A percentile compares a stretch with the other conserved stretches of the same genome.
phyloP scores from a whole-genome alignment of 768 basidiomycete genomes.

The Gloeophyllum trabeum region DNA sequence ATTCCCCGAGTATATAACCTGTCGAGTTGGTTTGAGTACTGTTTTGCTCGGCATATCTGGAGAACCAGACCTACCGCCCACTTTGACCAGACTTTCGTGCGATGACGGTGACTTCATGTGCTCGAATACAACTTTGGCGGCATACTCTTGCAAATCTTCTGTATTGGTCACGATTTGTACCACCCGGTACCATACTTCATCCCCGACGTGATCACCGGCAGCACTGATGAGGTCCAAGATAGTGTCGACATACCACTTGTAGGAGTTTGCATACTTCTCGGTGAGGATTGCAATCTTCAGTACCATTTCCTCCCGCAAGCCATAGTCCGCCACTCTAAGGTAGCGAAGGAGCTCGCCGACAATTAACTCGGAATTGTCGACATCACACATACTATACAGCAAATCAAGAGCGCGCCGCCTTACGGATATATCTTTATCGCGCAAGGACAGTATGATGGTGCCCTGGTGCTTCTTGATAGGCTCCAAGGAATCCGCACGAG shows the following conservation, averaged over 20 bases:
- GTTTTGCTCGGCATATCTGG: background rate
- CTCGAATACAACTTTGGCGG: conserved; percentile 84
- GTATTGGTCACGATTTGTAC: conserved; percentile 98
- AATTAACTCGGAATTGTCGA: conserved; percentile 92
- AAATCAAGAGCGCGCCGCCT: conserved; percentile 89
- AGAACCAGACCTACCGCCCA: conserved; percentile 55
- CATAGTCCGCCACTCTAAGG: conserved; percentile 93
- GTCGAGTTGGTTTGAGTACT: background rate
- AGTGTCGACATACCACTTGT: conserved; percentile 99
- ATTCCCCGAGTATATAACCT: conserved; percentile 97
- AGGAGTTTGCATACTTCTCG: conserved; percentile 96
- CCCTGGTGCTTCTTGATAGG: conserved; percentile 93
- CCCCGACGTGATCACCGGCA: conserved; percentile 97
- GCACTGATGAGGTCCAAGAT: conserved; percentile 92
- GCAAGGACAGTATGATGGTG: conserved; percentile 88
- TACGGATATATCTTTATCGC: conserved; percentile 97
- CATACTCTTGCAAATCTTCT: conserved; percentile 94
- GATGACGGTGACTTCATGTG: conserved; percentile 77
- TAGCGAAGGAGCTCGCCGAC: conserved; percentile 93
- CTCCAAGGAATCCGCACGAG: conserved; percentile 81
- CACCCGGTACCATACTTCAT: conserved; percentile 99
- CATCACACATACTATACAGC: conserved; percentile 98
- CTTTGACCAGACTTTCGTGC: conserved; percentile 92
- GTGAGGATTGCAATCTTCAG: conserved; percentile 97
- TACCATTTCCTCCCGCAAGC: conserved; percentile 95